Conservation (phyloP, 805 yeast species). For the Spencermartinsiella europaea region DNA sequence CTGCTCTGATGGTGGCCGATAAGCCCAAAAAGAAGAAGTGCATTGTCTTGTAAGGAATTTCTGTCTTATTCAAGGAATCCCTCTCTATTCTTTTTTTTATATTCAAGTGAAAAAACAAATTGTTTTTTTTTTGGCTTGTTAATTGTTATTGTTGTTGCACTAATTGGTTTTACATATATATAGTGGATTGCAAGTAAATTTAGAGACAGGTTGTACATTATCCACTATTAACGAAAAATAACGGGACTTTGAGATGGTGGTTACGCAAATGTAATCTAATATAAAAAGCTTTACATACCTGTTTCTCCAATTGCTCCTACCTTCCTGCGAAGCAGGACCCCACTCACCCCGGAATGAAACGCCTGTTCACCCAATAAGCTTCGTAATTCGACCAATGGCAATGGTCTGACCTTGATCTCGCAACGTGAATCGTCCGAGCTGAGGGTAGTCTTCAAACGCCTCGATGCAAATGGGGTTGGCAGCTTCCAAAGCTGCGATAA, state of each 20-base stretch:
- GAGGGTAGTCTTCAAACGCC: constrained; percentile 87
- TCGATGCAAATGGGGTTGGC: constrained; percentile 89
- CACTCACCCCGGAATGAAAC: too few species aligned
- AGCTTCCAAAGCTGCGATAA: constrained; percentile 85
- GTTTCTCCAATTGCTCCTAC: too few species aligned
- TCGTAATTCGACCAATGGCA: constrained; percentile 97
- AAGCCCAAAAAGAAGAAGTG: constrained; percentile 59
- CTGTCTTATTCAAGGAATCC: constrained; percentile 9
- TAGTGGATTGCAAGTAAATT: neutral
- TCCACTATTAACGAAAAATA: too few species aligned
- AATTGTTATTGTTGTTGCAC: neutral
- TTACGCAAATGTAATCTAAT: too few species aligned
- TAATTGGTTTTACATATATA: neutral
- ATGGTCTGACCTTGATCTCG: constrained; percentile 98
- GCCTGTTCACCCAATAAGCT: too few species aligned
- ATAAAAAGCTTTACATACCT: too few species aligned
- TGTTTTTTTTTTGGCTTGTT: neutral
- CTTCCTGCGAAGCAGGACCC: neutral
- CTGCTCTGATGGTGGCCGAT: constrained; percentile 69
- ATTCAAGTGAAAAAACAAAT: neutral
- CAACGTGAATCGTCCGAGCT: constrained; percentile 94
- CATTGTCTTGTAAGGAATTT: constrained; percentile 49
- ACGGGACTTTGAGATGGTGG: too few species aligned
- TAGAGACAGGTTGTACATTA: too few species aligned
- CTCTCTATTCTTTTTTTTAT: constrained; percentile 3